Evolutionary conservation across 345 rosid species (phyloP).

Genomic region (Melastoma malabathricum): DNA sequence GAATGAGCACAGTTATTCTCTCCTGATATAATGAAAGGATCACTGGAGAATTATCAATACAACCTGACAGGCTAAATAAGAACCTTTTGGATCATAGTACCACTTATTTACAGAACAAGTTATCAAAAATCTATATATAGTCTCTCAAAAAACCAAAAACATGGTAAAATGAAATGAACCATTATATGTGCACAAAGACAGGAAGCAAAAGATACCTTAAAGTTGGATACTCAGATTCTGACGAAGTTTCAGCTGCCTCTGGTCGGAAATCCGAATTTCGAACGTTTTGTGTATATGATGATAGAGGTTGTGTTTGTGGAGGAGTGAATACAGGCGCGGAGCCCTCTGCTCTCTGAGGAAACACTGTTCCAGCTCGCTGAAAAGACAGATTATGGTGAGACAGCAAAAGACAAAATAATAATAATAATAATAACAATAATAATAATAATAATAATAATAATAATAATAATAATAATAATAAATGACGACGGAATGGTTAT

Average conservation of each 20-base stretch:
- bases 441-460: neutral
- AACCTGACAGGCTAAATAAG: no score
- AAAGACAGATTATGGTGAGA: slow-evolving; percentile 9
- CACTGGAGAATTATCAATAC: no score
- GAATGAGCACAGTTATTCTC: no score
- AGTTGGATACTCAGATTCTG: slow-evolving; percentile 82
- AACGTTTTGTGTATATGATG: slow-evolving; percentile 71
- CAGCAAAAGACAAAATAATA: no score
- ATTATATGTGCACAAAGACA: no score
- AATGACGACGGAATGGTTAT: neutral
- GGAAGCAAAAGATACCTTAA: slow-evolving; percentile 39
- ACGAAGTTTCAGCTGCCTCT: slow-evolving; percentile 57
- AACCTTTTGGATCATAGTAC: no score
- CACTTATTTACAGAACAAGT: no score
- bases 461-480: no score
- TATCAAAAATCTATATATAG: no score
- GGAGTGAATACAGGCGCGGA: slow-evolving; percentile 91
- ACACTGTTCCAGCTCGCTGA: slow-evolving; percentile 98
- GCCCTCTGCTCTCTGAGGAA: slow-evolving; percentile 85
- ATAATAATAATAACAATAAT: slow-evolving; percentile 3
- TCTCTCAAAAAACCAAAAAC: no score
- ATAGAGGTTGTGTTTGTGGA: slow-evolving; percentile 81
- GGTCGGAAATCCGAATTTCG: slow-evolving; percentile 41
- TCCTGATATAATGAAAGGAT: no score
- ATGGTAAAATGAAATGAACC: no score